Evolutionary conservation across 2,329 filamentous ascomycete species (phyloP), one percentile per base, ranked within the genome.

Genomic region (Proliferodiscus dingleyae): DNA sequence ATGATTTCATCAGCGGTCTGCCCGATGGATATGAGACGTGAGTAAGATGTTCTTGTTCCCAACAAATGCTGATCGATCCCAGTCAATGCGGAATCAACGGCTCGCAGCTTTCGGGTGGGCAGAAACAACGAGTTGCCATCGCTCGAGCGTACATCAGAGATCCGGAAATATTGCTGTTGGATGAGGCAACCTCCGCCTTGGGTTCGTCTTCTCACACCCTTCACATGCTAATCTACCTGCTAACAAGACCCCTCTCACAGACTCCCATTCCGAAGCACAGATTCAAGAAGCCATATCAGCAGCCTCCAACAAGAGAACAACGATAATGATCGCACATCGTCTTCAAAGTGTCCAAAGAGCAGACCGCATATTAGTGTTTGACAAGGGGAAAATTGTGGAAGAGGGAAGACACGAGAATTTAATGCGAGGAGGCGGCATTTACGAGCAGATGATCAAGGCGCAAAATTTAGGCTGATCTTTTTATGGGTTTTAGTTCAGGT

Each of bases 141-240:
- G 87, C 89, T 0, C 74, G 88, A 19, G 87, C 87, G 0, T 70
- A 91, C 2, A 75, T 89, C 2, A 76, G 87, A 0, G 75, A 78
- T 50, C 88, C 88, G 0, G 75, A 82, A 37, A 72, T 94, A 1
- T 66, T 94, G 15, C 76, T 95, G 30, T 72, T 94, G 1, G 89
- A 95, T 57, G 88, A 94, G 69, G 85, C 85, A 23, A 94, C 88
- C 0, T 86, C 81, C 33, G 85, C 84, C 3, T 71, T 95, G 2
- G 88, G 93, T 59, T 76, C 77, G 0, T 80, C 30, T n/a, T n/a
- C 5, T 32, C 29, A 7, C 6, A 18, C 8, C 3, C 2, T 37
- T n/a, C 19, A 10, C 29, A 2, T 18, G 28, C 26, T 42, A 7
- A 32, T 15, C 7, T 18, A 6, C 19, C 3, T 37, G 34, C 34